Evolutionary conservation across 2,329 filamentous ascomycete genomes (phyloP), one percentile per base, ranked within the genome.

Genomic region (Aspergillus versicolor): DNA sequence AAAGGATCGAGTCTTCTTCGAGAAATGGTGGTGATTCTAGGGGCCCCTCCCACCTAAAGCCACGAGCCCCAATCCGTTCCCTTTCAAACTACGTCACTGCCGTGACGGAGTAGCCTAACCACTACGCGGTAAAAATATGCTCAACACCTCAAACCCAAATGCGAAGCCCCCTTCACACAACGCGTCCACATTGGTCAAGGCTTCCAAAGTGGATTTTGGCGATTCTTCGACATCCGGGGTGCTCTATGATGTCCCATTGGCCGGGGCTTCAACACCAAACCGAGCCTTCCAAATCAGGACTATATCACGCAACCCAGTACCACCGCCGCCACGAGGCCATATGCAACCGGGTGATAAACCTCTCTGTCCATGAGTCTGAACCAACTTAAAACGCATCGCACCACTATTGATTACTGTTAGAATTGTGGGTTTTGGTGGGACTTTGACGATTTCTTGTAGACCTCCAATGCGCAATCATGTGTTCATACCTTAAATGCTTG

Each of bases 11-110:
- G 79, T 88, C 3, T 71, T 86, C 58, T 82, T 75, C 59, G 85
- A 88, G 72, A 87, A 82, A 63, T 88, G 85, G 85, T 88, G 85
- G 85, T 88, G 49, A 17, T 15, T 24, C 15, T 32, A 8, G n/a
- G 43, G 22, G 9, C 27, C 9, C 2, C 27, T 30, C 27, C 9
- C 8, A 4, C 27, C 27, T 30, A 30, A 30, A 30, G 1, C 27
- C 27, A 30, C 27, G 9, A 30, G 27, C 9, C 8, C 27, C 1
- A 11, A 8, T 9, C 27, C 27, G 4, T 30, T 4, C 9, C 27
- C 1, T 30, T 11, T 30, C 9, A 43, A 43, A 43, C 41, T 6
- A 43, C 19, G 17, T 24, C 41, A 21, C 17, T 21, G 8, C 24
- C 19, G 22, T 2, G 12, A 21, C 3, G 21, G 21, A 43, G 49